Base-by-base conservation (phyloP, 2,329 filamentous ascomycete species). In the Fusarium staphyleae region DNA sequence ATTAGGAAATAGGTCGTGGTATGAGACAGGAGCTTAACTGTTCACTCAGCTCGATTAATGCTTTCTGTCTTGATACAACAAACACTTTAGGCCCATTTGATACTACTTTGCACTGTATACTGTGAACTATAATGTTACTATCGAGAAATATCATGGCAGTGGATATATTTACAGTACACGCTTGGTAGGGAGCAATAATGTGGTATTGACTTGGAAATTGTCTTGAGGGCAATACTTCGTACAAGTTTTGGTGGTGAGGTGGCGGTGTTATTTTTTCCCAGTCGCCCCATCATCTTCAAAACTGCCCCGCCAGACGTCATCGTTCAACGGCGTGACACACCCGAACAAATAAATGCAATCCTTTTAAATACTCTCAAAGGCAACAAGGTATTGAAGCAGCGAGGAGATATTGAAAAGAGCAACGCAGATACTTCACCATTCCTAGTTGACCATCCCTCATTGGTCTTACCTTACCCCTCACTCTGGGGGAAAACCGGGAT, bases 281-380 rank as follows among this genome's bases (percentile, higher is more conserved):
- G 28, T 7, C 11, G 19, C 4, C 19, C 19, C 19, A 7, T 4
- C 14, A 45, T 14, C 34, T 13, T 22, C 29, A 48, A 16, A 28
- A 19, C 39, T 62, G 44, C 63, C 60, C 63, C 63, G 42, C 63
- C 52, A 60, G 53, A 57, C 62, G 63, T 66, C 62, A 66, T 65
- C 57, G 51, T 28, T 36, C 35, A 39, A 34, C 60, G 62, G 55
- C 48, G 56, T 65, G 62, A 65, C 62, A 52, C 62, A 65, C 63
- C 43, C 47, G 28, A 26, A 35, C 41, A 49, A 44, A 32, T 22
- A 50, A 28, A 11, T 7, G n/a, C 26, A 32, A n/a, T 33, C 15
- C n/a, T n/a, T n/a, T n/a, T n/a, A n/a, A n/a, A n/a, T n/a, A n/a
- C n/a, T n/a, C 24, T 19, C 18, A 14, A 22, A 52, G 15, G 30